phyloP scores from a whole-genome alignment of 2,329 filamentous ascomycete genomes.

The Macrophomina tecta region DNA sequence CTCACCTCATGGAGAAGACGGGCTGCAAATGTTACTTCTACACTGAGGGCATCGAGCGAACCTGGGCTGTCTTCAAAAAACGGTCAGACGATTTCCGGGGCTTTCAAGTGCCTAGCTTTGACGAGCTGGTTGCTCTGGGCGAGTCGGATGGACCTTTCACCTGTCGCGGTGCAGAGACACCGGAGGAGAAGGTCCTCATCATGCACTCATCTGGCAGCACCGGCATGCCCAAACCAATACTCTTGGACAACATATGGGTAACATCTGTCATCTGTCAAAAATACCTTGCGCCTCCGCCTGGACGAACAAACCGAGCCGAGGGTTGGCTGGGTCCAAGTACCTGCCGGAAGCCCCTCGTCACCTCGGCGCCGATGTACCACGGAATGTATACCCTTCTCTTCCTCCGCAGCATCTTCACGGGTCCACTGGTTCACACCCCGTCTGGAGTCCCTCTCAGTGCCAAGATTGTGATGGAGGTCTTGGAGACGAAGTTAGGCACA shows the following conservation, averaged over 20 bases:
- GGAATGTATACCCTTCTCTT: slow-evolving; percentile 23
- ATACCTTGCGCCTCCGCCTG: slow-evolving; percentile 27
- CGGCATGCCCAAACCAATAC: slow-evolving; percentile 43
- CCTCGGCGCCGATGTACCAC: background rate
- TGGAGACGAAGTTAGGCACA: slow-evolving; percentile 29
- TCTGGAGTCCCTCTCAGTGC: slow-evolving; percentile 2
- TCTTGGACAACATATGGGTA: slow-evolving; percentile 31
- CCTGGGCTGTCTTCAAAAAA: background rate
- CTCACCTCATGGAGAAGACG: slow-evolving; percentile 2
- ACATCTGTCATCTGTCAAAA: slow-evolving; percentile 30
- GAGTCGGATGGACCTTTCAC: background rate
- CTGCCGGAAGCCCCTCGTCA: background rate
- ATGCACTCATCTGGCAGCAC: slow-evolving; percentile 46
- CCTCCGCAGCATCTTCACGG: slow-evolving; percentile 30
- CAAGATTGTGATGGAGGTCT: slow-evolving; percentile 29
- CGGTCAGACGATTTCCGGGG: background rate
- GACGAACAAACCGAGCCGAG: slow-evolving; percentile 18
- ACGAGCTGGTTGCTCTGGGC: slow-evolving; percentile 4
- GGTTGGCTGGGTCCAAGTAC: slow-evolving; percentile 18
- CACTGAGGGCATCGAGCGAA: slow-evolving; percentile 3
- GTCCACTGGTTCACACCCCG: slow-evolving; percentile 23
- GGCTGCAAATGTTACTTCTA: slow-evolving; percentile 11
- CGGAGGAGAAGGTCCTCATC: slow-evolving; percentile 35
- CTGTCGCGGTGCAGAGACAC: background rate
- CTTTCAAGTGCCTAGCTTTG: slow-evolving; percentile 11